phyloP scores from a whole-genome alignment of 2,329 filamentous ascomycete genomes.

The Plectosphaerella sp. region DNA sequence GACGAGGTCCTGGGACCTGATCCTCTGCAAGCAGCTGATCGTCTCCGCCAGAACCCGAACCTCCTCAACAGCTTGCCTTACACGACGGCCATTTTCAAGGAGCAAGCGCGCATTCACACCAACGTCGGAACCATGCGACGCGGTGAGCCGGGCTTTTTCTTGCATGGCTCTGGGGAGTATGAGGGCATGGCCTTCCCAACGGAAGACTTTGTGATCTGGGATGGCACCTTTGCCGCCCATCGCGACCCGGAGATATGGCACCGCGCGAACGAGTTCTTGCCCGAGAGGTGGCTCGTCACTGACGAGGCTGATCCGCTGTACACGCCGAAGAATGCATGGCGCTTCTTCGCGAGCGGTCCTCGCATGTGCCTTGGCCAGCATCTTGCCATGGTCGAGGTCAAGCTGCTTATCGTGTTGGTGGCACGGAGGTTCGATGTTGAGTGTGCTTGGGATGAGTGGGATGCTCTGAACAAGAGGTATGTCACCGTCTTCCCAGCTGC shows the following conservation, averaged over 20 bases:
- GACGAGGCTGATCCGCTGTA: conserved; percentile 7
- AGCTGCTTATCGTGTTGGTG: conserved; percentile 42
- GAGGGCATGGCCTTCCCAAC: conserved; percentile 15
- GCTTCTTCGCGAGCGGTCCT: conserved; percentile 47
- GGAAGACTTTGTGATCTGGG: conserved; percentile 20
- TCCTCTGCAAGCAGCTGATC: neutral
- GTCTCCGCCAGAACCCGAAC: conserved; percentile 26
- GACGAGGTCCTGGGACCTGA: conserved; percentile 41
- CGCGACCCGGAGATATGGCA: conserved; percentile 30
- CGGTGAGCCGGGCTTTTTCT: too few relatives aligned
- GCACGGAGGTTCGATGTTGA: neutral
- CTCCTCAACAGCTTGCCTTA: conserved; percentile 48
- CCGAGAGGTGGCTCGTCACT: conserved; percentile 34
- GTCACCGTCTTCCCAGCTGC: neutral
- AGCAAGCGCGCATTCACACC: too few relatives aligned
- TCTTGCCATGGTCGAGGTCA: conserved; percentile 48
- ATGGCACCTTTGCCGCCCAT: conserved; percentile 8
- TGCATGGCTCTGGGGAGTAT: too few relatives aligned
- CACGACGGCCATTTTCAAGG: conserved; percentile 20
- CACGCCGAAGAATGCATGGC: conserved; percentile 34
- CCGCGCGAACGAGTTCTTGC: conserved; percentile 30
- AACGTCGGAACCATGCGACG: too few relatives aligned
- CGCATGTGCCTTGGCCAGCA: conserved; percentile 53
- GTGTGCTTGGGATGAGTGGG: neutral
- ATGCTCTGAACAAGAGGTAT: conserved; percentile 13